Conservation (phyloP, 148 eudicot species). For the Suaeda aralocaspica region DNA sequence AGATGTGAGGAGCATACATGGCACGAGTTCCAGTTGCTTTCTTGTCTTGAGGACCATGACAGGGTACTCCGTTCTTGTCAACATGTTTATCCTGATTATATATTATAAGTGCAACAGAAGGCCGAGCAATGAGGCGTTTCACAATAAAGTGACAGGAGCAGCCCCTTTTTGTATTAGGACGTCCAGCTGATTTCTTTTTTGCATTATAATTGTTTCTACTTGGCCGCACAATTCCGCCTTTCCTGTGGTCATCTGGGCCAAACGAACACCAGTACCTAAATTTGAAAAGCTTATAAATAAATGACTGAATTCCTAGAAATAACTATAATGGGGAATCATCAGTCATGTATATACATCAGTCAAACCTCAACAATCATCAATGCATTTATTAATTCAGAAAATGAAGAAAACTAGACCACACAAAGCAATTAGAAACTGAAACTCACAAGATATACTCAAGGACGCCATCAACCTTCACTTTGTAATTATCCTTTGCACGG, state of each 20-base stretch:
- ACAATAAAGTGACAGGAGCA: conserved; percentile 95
- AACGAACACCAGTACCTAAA: conserved; percentile 96
- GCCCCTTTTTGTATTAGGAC: conserved; percentile 95
- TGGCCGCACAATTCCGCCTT: conserved; percentile 88
- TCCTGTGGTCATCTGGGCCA: conserved; percentile 92
- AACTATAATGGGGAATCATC: neutral
- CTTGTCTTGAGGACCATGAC: conserved; percentile 92
- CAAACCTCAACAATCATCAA: neutral
- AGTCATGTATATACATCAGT: neutral
- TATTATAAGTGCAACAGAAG: conserved; percentile 74
- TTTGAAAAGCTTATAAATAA: conserved; percentile 9
- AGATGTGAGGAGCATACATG: conserved; percentile 92
- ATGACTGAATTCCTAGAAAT: neutral
- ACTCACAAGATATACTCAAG: conserved; percentile 91
- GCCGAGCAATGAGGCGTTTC: conserved; percentile 82
- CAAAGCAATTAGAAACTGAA: conserved; percentile 4
- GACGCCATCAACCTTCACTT: conserved; percentile 88
- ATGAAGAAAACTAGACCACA: neutral
- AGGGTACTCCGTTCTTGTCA: conserved; percentile 75
- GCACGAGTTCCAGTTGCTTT: conserved; percentile 89
- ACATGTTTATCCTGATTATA: conserved; percentile 88
- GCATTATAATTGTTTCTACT: conserved; percentile 64
- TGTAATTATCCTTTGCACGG: conserved; percentile 45
- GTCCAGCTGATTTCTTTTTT: conserved; percentile 76
- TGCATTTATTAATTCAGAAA: no score